Evolutionary conservation across 1,139 yeast species (phyloP).

Genomic region (Suhomyces coccinellae): DNA sequence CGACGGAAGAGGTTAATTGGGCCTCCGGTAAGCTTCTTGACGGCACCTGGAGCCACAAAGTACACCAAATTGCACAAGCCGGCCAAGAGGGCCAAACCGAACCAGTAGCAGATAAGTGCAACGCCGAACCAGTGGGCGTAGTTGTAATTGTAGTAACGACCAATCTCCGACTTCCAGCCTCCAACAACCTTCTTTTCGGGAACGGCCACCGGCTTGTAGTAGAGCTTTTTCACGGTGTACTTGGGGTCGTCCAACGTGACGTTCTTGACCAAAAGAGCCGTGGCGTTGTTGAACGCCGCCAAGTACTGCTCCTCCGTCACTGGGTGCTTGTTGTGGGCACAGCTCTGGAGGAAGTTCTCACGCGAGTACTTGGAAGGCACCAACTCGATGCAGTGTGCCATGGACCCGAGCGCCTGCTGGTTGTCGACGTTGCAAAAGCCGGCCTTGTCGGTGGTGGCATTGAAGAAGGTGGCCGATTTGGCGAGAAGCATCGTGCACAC

Average conservation of each 20-base stretch:
- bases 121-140: slow-evolving; percentile 52
- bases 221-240: slow-evolving; percentile 28
- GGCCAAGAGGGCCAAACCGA: slow-evolving; percentile 43
- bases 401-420: slow-evolving; percentile 42
- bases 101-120: slow-evolving; percentile 50
- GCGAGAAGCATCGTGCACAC: slow-evolving; percentile 33
- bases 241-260: slow-evolving; percentile 30
- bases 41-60: slow-evolving; percentile 37
- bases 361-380: slow-evolving; percentile 28
- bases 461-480: slow-evolving; percentile 29
- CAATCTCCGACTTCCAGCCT: slow-evolving; percentile 40
- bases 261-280: slow-evolving; percentile 29
- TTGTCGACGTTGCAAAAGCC: slow-evolving; percentile 34
- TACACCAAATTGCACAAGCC: slow-evolving; percentile 38
- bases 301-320: slow-evolving; percentile 31
- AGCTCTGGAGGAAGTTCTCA: slow-evolving; percentile 26
- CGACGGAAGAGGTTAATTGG: slow-evolving; percentile 42
- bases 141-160: slow-evolving; percentile 42
- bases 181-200: slow-evolving; percentile 24
- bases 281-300: slow-evolving; percentile 41
- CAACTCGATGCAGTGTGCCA: slow-evolving; percentile 36
- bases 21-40: slow-evolving; percentile 30
- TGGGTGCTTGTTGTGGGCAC: slow-evolving; percentile 19
- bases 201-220: slow-evolving; percentile 32
- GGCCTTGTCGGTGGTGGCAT: slow-evolving; percentile 22